Evolutionary conservation across 106 monocot genomes (phyloP).

Genomic region (Vanilla planifolia): DNA sequence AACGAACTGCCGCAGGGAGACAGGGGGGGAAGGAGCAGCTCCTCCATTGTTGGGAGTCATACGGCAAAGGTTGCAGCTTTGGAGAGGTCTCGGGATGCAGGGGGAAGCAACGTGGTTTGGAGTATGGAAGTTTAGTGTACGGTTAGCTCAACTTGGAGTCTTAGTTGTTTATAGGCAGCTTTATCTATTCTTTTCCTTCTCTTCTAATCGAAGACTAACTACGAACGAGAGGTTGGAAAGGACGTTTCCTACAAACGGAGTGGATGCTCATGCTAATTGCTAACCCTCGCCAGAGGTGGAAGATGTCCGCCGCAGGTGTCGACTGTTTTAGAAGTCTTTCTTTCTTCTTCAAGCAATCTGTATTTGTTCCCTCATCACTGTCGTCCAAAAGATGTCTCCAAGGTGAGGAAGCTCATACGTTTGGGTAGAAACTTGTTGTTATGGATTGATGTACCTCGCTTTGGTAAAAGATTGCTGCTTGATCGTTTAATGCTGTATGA

Average conservation of each 20-base stretch:
- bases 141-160: too few species aligned
- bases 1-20: constrained; percentile 24
- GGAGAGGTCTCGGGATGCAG: constrained; percentile 3
- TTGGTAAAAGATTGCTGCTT: background rate
- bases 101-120: constrained; percentile 10
- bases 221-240: constrained; percentile 2
- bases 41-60: constrained; percentile 3
- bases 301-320: background rate
- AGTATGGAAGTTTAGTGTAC: constrained; percentile 4
- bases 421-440: too few species aligned
- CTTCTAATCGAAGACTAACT: background rate
- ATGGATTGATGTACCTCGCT: background rate
- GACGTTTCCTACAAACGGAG: background rate
- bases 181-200: background rate
- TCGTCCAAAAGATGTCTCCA: background rate
- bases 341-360: background rate
- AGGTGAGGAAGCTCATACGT: too few species aligned
- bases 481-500: background rate
- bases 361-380: background rate
- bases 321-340: constrained; percentile 7
- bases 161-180: background rate
- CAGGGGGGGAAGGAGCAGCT: constrained; percentile 11
- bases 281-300: too few species aligned
- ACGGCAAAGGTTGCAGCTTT: constrained; percentile 16
- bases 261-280: constrained; percentile 1